Evolutionary conservation across 1,284 basidiomycete genomes (phyloP), one percentile per base, ranked within the genome.

Genomic region (Microbotryum intermedium): DNA sequence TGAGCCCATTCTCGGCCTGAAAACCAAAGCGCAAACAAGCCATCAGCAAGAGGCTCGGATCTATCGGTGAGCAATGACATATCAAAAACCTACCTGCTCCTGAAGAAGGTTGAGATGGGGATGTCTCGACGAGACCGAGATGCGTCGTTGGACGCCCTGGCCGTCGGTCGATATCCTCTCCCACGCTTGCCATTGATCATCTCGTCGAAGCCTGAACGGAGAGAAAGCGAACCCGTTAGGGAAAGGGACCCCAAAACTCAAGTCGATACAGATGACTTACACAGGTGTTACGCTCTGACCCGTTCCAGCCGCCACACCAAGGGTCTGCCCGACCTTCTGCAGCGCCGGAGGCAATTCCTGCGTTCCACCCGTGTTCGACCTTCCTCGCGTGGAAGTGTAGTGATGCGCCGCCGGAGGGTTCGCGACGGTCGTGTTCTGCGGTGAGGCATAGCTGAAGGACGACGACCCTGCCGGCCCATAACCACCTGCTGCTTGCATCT

Each of bases 331-430:
- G 21, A 75, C 62, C 65, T 73, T 74, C 57, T 73, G 74, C 52
- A 97, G 78, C 53, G 91, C 90, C 16, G 92, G 90, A 23, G 94
- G 94, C 21, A 97, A 85, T 62, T 94, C 91, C 82, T 90, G 84
- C 72, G 84, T 85, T 57, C 76, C 77, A 76, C 93, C 87, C 34
- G 93, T 95, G 74, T 92, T 93, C 13, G 90, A 87, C 28, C 91
- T 81, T 16, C 77, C 72, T 83, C 83, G 29, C 20, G 58, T 64
- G 16, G 65, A 47, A n/a, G 62, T 59, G 13, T 84, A 78, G 46
- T 64, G 69, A 57, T 69, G 69, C 18, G 57, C 68, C 18, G 64
- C 57, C 5, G 68, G 69, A 23, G 66, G 70, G 34, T 68, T 70
- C 21, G 65, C 64, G 25, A 65, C 62, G 21, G 30, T 42, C 25